Percentiles rank a stretch among this genome's conserved stretches.
Conservation (phyloP, 2,329 filamentous ascomycete genomes). For the Penicillium sp. region DNA sequence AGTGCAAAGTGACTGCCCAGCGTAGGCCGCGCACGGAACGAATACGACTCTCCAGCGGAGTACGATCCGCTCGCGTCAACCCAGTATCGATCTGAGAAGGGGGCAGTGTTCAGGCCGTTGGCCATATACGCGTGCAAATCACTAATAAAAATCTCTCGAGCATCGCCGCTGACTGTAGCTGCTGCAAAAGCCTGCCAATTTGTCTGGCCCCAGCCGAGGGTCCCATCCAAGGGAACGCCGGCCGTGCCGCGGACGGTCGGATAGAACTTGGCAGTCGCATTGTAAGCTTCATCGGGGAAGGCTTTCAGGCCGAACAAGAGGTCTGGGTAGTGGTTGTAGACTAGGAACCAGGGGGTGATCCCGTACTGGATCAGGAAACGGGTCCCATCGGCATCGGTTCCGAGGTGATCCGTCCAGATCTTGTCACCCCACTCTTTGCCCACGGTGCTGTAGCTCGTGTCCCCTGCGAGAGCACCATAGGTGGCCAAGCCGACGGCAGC, state of each 20-base stretch:
- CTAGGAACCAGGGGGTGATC: conserved; percentile 27
- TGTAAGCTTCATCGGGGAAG: conserved; percentile 35
- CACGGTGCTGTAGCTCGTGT: conserved; percentile 32
- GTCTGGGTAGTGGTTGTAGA: conserved; percentile 41
- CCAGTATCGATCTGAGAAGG: conserved; percentile 39
- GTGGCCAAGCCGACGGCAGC: conserved; percentile 41
- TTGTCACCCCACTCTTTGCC: conserved; percentile 33
- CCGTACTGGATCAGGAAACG: conserved; percentile 38
- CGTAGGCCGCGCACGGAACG: conserved; percentile 33
- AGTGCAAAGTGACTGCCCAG: conserved; percentile 40
- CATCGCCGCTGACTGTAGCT: conserved; percentile 22
- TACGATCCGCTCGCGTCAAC: conserved; percentile 22
- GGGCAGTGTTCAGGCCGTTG: conserved; percentile 35
- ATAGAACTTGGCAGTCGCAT: conserved; percentile 35
- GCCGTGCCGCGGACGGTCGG: conserved; percentile 27
- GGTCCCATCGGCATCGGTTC: conserved; percentile 30
- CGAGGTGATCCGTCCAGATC: conserved; percentile 32
- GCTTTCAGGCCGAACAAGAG: conserved; percentile 33
- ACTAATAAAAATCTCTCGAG: conserved; percentile 28
- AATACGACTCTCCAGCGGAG: conserved; percentile 23
- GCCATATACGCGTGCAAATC: conserved; percentile 35
- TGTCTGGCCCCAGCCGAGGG: conserved; percentile 36
- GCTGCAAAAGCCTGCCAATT: conserved; percentile 41
- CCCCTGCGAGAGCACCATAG: conserved; percentile 23
- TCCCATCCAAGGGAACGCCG: conserved; percentile 36